A percentile compares a stretch with the other conserved stretches of the same genome.
Evolutionary conservation across 1,284 basidiomycete genomes (phyloP).

Genomic region (Moniliophthora roreri): DNA sequence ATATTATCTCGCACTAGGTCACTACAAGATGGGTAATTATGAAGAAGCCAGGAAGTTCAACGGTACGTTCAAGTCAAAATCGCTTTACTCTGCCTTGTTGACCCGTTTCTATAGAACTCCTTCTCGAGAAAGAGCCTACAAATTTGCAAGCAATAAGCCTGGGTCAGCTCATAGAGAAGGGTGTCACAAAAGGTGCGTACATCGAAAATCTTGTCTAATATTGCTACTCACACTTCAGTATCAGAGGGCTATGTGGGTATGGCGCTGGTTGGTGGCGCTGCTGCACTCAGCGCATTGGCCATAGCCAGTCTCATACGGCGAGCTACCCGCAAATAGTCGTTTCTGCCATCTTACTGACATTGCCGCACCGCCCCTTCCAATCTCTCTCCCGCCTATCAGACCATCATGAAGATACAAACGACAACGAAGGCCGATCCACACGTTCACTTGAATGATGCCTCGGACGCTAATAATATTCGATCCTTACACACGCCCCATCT

Average conservation of each 20-base stretch:
- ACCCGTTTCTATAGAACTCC: conserved; percentile 54
- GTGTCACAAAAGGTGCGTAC: conserved; percentile 77
- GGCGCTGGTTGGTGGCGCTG: conserved; percentile 89
- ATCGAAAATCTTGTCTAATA: conserved; percentile 5
- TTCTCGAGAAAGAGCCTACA: conserved; percentile 91
- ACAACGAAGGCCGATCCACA: too few relatives aligned
- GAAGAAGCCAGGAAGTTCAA: conserved; percentile 94
- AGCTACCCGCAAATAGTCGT: conserved; percentile 67
- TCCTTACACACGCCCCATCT: conserved; percentile 2
- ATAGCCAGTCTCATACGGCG: conserved; percentile 85
- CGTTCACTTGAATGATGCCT: too few relatives aligned
- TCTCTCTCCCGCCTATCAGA: neutral
- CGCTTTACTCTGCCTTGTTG: neutral
- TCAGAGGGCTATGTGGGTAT: conserved; percentile 93
- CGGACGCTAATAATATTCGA: neutral
- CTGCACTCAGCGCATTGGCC: conserved; percentile 82
- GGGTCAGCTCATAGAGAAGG: conserved; percentile 82
- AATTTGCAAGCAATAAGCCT: conserved; percentile 95
- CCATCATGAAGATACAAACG: neutral
- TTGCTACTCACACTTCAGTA: conserved; percentile 10
- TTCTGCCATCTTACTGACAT: conserved; percentile 18
- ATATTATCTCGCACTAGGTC: conserved; percentile 95
- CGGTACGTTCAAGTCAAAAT: conserved; percentile 50
- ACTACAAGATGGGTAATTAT: conserved; percentile 97
- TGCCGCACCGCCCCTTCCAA: conserved; percentile 8